Evolutionary conservation across 2,329 filamentous ascomycete genomes (phyloP).

Genomic region (Magnaporthiopsis rhizophila): DNA sequence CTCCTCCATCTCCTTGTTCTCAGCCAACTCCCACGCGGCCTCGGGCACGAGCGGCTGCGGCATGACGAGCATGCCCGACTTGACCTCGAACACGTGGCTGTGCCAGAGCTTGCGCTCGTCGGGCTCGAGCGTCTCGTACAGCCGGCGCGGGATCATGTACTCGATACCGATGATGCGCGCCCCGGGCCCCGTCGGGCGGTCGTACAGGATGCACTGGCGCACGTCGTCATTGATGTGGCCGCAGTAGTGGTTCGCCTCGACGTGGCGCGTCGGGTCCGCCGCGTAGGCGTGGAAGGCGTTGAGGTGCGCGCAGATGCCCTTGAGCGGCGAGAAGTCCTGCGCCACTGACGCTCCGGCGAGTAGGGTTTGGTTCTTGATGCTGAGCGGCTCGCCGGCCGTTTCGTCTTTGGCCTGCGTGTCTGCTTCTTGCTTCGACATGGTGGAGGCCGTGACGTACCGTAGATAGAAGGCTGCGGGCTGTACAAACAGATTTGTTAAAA

Average conservation of each 20-base stretch:
- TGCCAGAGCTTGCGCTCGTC: constrained; percentile 75
- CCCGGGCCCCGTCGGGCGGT: constrained; percentile 49
- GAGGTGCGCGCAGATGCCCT: constrained; percentile 71
- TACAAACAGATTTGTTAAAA: too few relatives aligned
- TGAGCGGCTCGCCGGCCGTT: constrained; percentile 38
- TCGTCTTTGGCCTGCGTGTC: neutral
- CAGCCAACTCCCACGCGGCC: constrained; percentile 63
- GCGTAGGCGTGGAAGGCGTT: constrained; percentile 84
- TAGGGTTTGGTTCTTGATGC: constrained; percentile 47
- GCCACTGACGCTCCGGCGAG: constrained; percentile 53
- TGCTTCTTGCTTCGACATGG: neutral
- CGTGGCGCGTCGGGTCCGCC: constrained; percentile 57
- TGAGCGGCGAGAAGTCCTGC: constrained; percentile 64
- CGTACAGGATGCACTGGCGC: constrained; percentile 80
- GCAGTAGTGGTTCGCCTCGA: constrained; percentile 83
- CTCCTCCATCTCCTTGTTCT: constrained; percentile 74
- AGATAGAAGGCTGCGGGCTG: too few relatives aligned
- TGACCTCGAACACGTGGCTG: constrained; percentile 66
- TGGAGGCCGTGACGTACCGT: too few relatives aligned
- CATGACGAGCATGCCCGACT: constrained; percentile 74
- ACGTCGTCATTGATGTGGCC: constrained; percentile 69
- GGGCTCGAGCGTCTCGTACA: constrained; percentile 57
- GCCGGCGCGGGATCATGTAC: constrained; percentile 69
- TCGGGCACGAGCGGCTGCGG: constrained; percentile 53
- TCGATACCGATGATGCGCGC: constrained; percentile 77